Evolutionary conservation across 2,329 filamentous ascomycete species (phyloP).

Genomic region (Exophiala sp.): DNA sequence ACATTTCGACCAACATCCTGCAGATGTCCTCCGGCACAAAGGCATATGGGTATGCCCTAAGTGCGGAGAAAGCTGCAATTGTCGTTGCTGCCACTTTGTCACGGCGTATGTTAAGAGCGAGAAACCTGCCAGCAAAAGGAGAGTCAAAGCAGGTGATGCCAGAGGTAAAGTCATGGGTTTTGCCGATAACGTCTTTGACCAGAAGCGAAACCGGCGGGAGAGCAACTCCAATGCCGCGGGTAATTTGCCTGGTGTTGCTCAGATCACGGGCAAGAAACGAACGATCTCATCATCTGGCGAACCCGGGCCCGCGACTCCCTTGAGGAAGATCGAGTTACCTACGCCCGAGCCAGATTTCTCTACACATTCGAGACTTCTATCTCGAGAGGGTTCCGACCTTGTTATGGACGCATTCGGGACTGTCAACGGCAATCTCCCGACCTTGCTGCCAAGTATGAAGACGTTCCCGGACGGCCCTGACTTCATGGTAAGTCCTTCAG

Average conservation of each 20-base stretch:
- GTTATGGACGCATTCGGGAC: slow-evolving; percentile 15
- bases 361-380: slow-evolving; percentile 12
- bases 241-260: slow-evolving; percentile 11
- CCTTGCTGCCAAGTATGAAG: slow-evolving; percentile 24
- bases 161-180: slow-evolving; percentile 36
- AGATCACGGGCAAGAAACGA: slow-evolving; percentile 26
- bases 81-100: slow-evolving; percentile 36
- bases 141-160: slow-evolving; percentile 34
- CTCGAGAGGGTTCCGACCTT: slow-evolving; percentile 24
- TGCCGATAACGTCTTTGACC: slow-evolving; percentile 38
- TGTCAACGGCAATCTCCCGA: slow-evolving; percentile 14
- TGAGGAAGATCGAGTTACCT: slow-evolving; percentile 25
- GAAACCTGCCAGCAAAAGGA: slow-evolving; percentile 33
- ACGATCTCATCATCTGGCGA: slow-evolving; percentile 22
- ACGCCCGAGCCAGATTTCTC: slow-evolving; percentile 28
- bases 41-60: slow-evolving; percentile 35
- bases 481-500: slow-evolving; percentile 16
- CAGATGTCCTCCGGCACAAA: slow-evolving; percentile 32
- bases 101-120: slow-evolving; percentile 35
- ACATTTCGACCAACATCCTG: slow-evolving; percentile 36
- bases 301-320: slow-evolving; percentile 18
- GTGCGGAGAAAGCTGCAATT: slow-evolving; percentile 35
- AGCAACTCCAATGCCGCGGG: not conserved
- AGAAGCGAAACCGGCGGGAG: slow-evolving; percentile 32
- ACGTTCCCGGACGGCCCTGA: slow-evolving; percentile 21